Evolutionary conservation across 2,329 filamentous ascomycete genomes (phyloP), one percentile per base, ranked within the genome.

Genomic region (Fusarium subtropicale): DNA sequence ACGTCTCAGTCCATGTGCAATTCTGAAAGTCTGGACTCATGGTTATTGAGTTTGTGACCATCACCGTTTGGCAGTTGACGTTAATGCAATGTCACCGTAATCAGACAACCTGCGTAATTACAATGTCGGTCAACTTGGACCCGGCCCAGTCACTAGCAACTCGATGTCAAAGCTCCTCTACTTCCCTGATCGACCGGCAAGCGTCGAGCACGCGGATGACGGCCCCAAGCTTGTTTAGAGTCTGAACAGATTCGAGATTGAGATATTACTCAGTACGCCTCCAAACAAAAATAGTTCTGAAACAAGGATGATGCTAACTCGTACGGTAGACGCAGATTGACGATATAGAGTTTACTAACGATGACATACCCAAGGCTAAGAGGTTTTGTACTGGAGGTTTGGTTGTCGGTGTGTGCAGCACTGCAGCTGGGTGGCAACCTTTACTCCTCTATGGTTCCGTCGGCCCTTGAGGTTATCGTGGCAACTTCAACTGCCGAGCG

Each of bases 401-500:
- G n/a, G 12, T 51, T 39, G 24, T 30, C n/a, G 16, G 13, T 28
- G n/a, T 28, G 13, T 15, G 31, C 15, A n/a, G n/a, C n/a, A n/a
- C n/a, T n/a, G n/a, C n/a, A 15, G 33, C n/a, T 28, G 15, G 33
- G 13, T 36, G 18, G 48, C 13, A 7, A 30, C 16, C 48, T 13
- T 16, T 11, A 34, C 36, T 39, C 33, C 41, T 34, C 33, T 30
- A 48, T 63, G 15, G 47, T 38, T 15, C 2, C 12, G 16, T 12
- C n/a, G 31, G 46, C 6, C n/a, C n/a, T 53, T 59, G 30, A 48
- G 30, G 41, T 47, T 47, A 58, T 20, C 30, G 41, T 12, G 13
- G 46, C 24, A 18, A 48, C 26, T 16, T 28, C 46, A 65, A 65
- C 62, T 65, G 62, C 62, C 62, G 62, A 45, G 20, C 24, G 45